A percentile compares a stretch with the other conserved stretches of the same genome.
Evolutionary conservation across 2,329 filamentous ascomycete genomes (phyloP).

Genomic region (Colletotrichum eleusines): DNA sequence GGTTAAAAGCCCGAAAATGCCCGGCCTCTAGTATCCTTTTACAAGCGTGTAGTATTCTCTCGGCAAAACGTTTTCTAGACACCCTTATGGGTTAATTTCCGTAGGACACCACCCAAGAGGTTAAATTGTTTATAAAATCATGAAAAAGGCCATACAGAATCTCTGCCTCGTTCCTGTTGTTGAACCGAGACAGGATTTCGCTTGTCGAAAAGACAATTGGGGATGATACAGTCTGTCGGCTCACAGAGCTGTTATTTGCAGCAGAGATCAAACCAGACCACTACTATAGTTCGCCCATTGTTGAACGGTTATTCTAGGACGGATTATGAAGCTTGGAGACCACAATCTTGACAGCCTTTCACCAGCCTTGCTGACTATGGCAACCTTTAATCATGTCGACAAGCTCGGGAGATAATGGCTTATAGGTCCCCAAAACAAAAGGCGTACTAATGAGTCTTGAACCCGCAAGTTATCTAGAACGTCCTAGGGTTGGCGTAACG

Average conservation of each 20-base stretch:
- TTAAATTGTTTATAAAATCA: constrained; percentile 65
- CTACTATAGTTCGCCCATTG: constrained; percentile 77
- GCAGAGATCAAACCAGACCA: constrained; percentile 85
- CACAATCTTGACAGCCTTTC: constrained; percentile 67
- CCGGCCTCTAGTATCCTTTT: constrained; percentile 72
- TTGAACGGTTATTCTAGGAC: constrained; percentile 70
- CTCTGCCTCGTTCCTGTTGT: constrained; percentile 72
- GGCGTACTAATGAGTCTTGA: constrained; percentile 68
- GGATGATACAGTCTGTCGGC: constrained; percentile 77
- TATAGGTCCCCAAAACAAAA: too few relatives aligned
- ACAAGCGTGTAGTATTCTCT: constrained; percentile 71
- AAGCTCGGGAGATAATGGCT: too few relatives aligned
- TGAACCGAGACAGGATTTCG: constrained; percentile 74
- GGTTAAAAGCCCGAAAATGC: constrained; percentile 68
- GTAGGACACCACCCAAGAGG: constrained; percentile 69
- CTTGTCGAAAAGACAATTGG: constrained; percentile 73
- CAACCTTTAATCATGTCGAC: constrained; percentile 61
- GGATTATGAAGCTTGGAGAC: constrained; percentile 71
- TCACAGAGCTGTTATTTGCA: constrained; percentile 79
- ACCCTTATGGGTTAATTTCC: constrained; percentile 67
- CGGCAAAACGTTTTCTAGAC: constrained; percentile 73
- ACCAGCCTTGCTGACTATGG: constrained; percentile 73
- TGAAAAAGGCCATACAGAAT: constrained; percentile 70
- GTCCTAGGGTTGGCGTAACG: constrained; percentile 65
- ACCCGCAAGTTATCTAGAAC: constrained; percentile 68